Percentiles rank a stretch among this genome's conserved stretches.
Conservation (phyloP, 177 flowering plant species). For the Tripterygium wilfordii region DNA sequence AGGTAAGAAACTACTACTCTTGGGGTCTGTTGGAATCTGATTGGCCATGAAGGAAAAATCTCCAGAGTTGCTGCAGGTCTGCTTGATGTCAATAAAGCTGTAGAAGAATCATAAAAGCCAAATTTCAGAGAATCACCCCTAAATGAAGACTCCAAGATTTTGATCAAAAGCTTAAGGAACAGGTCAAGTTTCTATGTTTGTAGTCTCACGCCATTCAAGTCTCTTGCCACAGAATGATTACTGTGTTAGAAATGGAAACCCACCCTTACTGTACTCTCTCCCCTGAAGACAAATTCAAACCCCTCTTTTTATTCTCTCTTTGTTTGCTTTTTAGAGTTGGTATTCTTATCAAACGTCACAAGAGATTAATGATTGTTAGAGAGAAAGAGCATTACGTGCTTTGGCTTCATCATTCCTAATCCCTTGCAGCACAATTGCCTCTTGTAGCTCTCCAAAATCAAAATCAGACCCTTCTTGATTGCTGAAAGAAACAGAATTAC, state of each 20-base stretch:
- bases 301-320: conserved; percentile 24
- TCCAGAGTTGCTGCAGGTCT: conserved; percentile 91
- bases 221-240: conserved; percentile 55
- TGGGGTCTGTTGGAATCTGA: conserved; percentile 61
- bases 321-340: conserved; percentile 22
- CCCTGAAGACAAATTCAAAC: conserved; percentile 36
- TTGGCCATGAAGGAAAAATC: conserved; percentile 97
- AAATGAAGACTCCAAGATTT: conserved; percentile 9
- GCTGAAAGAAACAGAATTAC: conserved; percentile 30
- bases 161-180: conserved; percentile 31
- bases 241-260: conserved; percentile 47
- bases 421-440: conserved; percentile 76
- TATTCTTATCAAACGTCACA: conserved; percentile 41
- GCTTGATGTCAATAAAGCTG: conserved; percentile 67
- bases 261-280: conserved; percentile 5
- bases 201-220: conserved; percentile 58
- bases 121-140: conserved; percentile 35
- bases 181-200: conserved; percentile 50
- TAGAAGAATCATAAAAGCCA: conserved; percentile 48
- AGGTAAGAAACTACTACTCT: conserved; percentile 34
- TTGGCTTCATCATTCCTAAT: conserved; percentile 62
- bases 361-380: conserved; percentile 10
- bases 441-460: conserved; percentile 94
- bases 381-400: conserved; percentile 45
- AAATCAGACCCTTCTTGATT: conserved; percentile 73